Evolutionary conservation across 1,284 basidiomycete genomes (phyloP), one percentile per base, ranked within the genome.

Genomic region (Gastroboletus turbinatus): DNA sequence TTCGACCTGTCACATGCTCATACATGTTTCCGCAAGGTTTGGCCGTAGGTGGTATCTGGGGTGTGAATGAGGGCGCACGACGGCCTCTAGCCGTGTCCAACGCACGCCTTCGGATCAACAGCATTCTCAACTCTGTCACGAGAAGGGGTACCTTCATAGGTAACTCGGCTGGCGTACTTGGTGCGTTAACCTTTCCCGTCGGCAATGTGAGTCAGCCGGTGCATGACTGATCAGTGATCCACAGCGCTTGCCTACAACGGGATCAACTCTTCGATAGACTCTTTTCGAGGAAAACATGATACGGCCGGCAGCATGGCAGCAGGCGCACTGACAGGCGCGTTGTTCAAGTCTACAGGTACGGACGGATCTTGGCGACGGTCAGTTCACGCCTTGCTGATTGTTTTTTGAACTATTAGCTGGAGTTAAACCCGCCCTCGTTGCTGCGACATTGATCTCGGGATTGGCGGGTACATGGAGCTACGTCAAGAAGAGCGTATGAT

Each of bases 131-230:
- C 81, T 91, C 94, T 72, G 87, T 98, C 72, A 98, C 96, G 59
- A 82, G 96, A 75, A 85, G 97, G 76, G 97, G 97, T 44, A 96
- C 92, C 51, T 98, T 98, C 77, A 89, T 98, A 75, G 97, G 96
- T 68, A 99, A 99, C 81, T 98, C 94, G 70, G 93, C 96, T 71
- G 97, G 97, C 74, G 92, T 98, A 60, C 80, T 99, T 63, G 96
- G 96, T 97, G 67, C 68, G 82, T 80, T 66, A 66, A 70, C 69
- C 67, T 71, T 75, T 73, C 75, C 73, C 64, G 67, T 63, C 63
- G 68, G 68, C 63, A 63, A 55, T 46, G 38, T 47, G 39, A 56
- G 55, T 23, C 51, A 60, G 51, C 56, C 58, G 48, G 52, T 62
- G 72, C 45, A 50, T 68, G 63, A 67, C 52, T 58, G 46, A 72